Conservation (phyloP, 2,329 filamentous ascomycete genomes). For the Akanthomyces dipterigenus region DNA sequence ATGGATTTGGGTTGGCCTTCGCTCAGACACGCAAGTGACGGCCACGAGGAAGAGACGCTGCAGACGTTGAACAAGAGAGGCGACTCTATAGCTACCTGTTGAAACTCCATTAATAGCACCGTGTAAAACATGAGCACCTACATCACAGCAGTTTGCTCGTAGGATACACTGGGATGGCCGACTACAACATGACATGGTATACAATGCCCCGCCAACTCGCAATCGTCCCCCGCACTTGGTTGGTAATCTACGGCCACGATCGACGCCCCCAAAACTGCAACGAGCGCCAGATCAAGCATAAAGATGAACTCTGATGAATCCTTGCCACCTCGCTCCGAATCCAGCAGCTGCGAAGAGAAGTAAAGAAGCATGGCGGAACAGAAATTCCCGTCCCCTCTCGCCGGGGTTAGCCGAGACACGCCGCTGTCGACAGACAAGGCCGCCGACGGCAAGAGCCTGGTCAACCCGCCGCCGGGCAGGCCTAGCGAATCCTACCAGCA, state of each 20-base stretch:
- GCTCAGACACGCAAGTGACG: no score
- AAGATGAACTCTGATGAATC: neutral
- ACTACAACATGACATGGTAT: neutral
- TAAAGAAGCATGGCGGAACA: neutral
- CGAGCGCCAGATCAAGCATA: neutral
- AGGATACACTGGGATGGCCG: neutral
- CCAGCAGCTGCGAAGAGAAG: neutral
- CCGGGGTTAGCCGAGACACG: constrained; percentile 49
- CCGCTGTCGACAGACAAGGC: constrained; percentile 51
- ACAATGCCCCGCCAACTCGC: neutral
- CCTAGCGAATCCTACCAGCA: constrained; percentile 62
- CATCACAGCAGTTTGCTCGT: no score
- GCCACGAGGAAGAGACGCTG: no score
- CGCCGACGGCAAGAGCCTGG: constrained; percentile 70
- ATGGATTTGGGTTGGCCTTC: no score
- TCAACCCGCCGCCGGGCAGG: constrained; percentile 55
- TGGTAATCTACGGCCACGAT: constrained; percentile 1
- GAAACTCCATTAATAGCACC: no score
- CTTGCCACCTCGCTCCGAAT: neutral
- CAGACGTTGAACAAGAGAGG: no score
- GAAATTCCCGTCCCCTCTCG: constrained; percentile 43
- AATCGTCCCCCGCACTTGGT: constrained; percentile 1
- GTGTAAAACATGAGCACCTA: no score
- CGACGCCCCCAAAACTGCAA: neutral
- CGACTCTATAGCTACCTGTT: no score